A percentile compares a stretch with the other conserved stretches of the same genome.
phyloP scores from a whole-genome alignment of 2,329 filamentous ascomycete genomes.

The Talaromyces funiculosus region DNA sequence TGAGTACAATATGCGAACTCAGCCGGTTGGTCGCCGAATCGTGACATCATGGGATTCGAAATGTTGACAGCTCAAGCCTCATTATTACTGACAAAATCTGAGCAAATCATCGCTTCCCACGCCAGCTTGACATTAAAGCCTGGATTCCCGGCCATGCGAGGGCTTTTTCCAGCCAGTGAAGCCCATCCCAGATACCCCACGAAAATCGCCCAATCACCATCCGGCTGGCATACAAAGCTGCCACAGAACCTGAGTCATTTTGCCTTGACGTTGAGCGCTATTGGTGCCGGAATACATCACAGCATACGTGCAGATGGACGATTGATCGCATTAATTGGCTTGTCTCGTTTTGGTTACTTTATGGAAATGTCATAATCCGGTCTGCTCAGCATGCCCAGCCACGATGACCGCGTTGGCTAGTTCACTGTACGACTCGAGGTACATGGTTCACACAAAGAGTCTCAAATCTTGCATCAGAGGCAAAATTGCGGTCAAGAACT shows the following conservation, averaged over 20 bases:
- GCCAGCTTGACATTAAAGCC: background rate
- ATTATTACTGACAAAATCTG: background rate
- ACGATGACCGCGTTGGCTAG: background rate
- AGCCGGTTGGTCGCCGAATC: too few relatives aligned
- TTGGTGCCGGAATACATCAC: background rate
- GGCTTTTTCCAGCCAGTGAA: background rate
- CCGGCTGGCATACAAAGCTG: background rate
- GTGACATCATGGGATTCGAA: background rate
- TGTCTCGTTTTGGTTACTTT: background rate
- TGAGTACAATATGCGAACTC: too few relatives aligned
- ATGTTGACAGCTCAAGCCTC: background rate
- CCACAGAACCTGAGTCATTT: background rate
- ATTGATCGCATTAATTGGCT: background rate
- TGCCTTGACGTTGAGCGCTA: background rate
- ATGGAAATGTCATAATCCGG: conserved; percentile 4
- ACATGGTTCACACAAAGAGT: background rate
- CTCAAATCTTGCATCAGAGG: conserved; percentile 7
- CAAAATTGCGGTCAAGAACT: background rate
- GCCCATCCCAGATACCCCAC: background rate
- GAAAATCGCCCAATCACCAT: background rate
- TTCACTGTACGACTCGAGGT: background rate
- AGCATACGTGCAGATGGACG: background rate
- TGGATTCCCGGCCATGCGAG: background rate
- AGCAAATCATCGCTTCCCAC: background rate
- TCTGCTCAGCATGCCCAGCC: background rate